Evolutionary conservation across 192 early-diverging fungal genomes (phyloP).

Genomic region (Coemansia sp.): DNA sequence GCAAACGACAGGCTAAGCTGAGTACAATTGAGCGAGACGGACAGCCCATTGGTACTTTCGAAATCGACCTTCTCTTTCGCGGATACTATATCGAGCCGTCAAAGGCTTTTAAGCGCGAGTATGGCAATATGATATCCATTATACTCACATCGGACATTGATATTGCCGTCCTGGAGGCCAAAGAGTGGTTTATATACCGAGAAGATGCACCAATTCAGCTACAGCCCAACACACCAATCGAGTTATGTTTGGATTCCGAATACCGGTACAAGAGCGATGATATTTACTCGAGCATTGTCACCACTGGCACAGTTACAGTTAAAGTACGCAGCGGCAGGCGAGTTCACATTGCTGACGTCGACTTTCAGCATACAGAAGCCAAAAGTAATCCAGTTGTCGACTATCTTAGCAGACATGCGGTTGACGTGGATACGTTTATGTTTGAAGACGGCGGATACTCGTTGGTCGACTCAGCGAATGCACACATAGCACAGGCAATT

Average conservation of each 20-base stretch:
- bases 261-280: conserved; percentile 59
- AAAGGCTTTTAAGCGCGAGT: conserved; percentile 69
- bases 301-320: conserved; percentile 63
- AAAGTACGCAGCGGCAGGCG: conserved; percentile 56
- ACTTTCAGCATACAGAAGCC: conserved; percentile 62
- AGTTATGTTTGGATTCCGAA: conserved; percentile 79
- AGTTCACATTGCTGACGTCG: conserved; percentile 73
- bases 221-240: conserved; percentile 57
- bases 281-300: conserved; percentile 67
- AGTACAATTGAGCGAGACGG: neutral
- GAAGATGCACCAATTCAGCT: conserved; percentile 26
- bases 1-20: neutral
- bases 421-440: conserved; percentile 64
- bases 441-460: conserved; percentile 71
- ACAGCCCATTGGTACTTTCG: conserved; percentile 37
- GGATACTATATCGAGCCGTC: conserved; percentile 74
- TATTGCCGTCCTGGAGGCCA: conserved; percentile 73
- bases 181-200: conserved; percentile 71
- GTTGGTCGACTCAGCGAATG: neutral
- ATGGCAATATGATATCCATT: conserved; percentile 67
- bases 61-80: conserved; percentile 75
- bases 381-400: conserved; percentile 78
- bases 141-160: conserved; percentile 67
- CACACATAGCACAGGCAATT: neutral
- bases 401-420: conserved; percentile 71